Conservation (phyloP, 78 protist genomes). For the Cyanophora paradoxa region DNA sequence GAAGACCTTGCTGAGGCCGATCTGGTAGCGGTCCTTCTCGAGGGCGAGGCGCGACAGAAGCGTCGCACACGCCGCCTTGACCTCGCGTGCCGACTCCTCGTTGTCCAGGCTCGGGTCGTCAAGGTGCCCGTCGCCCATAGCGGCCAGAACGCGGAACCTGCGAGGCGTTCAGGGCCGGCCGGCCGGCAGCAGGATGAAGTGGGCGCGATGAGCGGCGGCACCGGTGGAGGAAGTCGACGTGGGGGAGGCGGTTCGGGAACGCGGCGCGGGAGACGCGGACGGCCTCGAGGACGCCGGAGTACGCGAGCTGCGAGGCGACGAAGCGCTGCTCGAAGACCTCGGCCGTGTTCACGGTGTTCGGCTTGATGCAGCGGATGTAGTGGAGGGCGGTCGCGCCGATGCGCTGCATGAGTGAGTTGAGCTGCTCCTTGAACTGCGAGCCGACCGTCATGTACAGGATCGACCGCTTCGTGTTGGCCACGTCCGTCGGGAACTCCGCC, state of each 20-base stretch:
- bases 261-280: constrained; percentile 80
- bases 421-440: constrained; percentile 16
- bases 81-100: too few relatives aligned
- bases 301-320: constrained; percentile 71
- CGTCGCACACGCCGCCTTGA: neutral
- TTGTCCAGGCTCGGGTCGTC: too few relatives aligned
- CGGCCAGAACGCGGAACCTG: neutral
- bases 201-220: constrained; percentile 16
- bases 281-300: constrained; percentile 92
- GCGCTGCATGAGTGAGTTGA: constrained; percentile 46
- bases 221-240: constrained; percentile 55
- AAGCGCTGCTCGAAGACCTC: constrained; percentile 40
- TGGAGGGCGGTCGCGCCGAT: constrained; percentile 70
- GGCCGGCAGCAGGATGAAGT: neutral
- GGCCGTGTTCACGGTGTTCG: constrained; percentile 69
- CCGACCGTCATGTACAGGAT: neutral
- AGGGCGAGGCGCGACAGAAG: neutral
- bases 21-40: neutral
- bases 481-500: neutral
- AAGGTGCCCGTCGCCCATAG: neutral
- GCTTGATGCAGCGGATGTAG: constrained; percentile 87
- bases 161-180: neutral
- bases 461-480: neutral
- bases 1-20: constrained; percentile 26
- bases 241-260: constrained; percentile 64